phyloP scores from a whole-genome alignment of 352 stramenopile species.

The Globisporangium carolinianum region DNA sequence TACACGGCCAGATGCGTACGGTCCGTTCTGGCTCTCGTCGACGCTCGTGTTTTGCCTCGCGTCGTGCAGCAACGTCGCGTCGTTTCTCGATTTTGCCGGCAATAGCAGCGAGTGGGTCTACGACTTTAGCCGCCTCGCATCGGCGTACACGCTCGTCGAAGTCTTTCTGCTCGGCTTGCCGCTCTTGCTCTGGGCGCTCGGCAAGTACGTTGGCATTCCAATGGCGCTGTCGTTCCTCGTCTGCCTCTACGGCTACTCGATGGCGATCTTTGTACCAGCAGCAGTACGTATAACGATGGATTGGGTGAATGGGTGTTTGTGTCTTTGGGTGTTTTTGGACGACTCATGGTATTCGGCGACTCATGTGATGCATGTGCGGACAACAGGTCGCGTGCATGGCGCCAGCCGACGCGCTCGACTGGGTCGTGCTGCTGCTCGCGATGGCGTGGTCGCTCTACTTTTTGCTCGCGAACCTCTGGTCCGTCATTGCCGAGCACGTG shows the following conservation, averaged over 20 bases:
- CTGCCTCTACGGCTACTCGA: constrained; percentile 83
- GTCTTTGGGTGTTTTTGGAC: background rate
- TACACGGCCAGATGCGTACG: constrained; percentile 65
- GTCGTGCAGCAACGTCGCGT: constrained; percentile 79
- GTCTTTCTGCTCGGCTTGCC: constrained; percentile 70
- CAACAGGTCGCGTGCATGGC: constrained; percentile 69
- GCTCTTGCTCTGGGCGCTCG: constrained; percentile 67
- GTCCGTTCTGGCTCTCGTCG: constrained; percentile 76
- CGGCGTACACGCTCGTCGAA: constrained; percentile 72
- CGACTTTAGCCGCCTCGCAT: constrained; percentile 75
- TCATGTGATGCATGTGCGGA: too few relatives aligned
- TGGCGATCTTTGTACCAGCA: constrained; percentile 75
- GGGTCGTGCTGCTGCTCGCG: constrained; percentile 67
- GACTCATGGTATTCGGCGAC: background rate
- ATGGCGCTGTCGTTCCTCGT: constrained; percentile 78
- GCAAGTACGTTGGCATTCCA: constrained; percentile 72
- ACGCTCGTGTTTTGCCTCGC: constrained; percentile 85
- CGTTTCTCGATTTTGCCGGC: constrained; percentile 66
- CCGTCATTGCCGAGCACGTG: constrained; percentile 66
- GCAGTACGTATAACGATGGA: constrained; percentile 27
- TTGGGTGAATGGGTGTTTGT: background rate
- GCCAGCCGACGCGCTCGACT: constrained; percentile 69
- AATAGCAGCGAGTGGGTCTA: constrained; percentile 66
- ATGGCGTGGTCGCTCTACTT: constrained; percentile 87
- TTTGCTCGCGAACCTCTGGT: constrained; percentile 72